Evolutionary conservation across 257 asterid genomes (phyloP).

Genomic region (Rauvolfia tetraphylla): DNA sequence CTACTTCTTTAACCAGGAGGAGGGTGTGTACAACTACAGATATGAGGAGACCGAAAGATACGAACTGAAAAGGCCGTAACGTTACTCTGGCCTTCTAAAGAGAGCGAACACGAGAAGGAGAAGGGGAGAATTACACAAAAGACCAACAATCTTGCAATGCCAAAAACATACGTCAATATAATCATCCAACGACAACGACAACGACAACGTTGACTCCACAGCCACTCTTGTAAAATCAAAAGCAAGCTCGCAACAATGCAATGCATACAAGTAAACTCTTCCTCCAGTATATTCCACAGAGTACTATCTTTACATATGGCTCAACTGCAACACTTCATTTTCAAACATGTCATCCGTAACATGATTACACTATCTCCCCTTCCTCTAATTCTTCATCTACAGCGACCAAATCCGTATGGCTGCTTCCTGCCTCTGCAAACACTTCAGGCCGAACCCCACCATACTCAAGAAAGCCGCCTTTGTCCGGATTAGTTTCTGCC

Average conservation of each 20-base stretch:
- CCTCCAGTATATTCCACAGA: not conserved
- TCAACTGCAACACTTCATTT: not conserved
- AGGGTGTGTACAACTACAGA: no score
- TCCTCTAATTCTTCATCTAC: slow-evolving; percentile 73
- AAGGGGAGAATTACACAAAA: no score
- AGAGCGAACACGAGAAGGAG: no score
- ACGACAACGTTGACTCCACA: no score
- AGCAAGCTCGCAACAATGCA: not conserved
- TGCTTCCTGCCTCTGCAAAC: slow-evolving; percentile 18
- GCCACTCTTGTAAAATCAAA: no score
- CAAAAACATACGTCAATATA: no score
- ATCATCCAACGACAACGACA: no score
- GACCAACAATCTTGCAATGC: no score
- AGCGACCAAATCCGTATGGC: slow-evolving; percentile 6
- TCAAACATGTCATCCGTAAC: not conserved
- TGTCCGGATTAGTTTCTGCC: slow-evolving; percentile 27
- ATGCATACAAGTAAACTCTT: not conserved
- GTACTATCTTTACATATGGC: not conserved
- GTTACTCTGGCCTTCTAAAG: no score
- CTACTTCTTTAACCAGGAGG: no score
- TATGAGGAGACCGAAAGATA: no score
- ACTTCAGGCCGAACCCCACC: slow-evolving; percentile 26
- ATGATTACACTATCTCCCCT: slow-evolving; percentile 60
- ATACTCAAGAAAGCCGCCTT: slow-evolving; percentile 39
- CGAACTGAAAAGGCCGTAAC: no score